A percentile compares a stretch with the other conserved stretches of the same genome.
phyloP scores from a whole-genome alignment of 257 asterid genomes.

The Forsythia viridissima region DNA sequence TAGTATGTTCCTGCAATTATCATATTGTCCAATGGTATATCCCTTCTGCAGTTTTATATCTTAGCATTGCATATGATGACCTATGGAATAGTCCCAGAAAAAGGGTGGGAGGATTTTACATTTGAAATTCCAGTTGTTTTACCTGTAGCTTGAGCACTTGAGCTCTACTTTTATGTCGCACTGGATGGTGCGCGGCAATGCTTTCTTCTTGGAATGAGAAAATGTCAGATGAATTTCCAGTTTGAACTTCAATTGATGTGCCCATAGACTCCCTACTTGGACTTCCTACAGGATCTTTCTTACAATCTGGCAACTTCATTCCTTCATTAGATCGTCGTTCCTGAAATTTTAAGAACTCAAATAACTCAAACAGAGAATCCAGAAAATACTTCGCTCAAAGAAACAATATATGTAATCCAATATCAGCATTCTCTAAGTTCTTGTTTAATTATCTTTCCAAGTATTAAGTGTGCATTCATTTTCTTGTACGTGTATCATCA shows the following conservation, averaged over 20 bases:
- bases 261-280: constrained; percentile 48
- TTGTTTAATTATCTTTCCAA: not conserved
- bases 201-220: constrained; percentile 40
- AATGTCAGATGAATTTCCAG: constrained; percentile 39
- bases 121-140: not conserved
- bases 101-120: not conserved
- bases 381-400: not conserved
- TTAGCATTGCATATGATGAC: not conserved
- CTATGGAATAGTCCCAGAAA: not conserved
- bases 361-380: not conserved
- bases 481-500: not conserved
- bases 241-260: constrained; percentile 60
- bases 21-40: not conserved
- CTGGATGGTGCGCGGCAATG: constrained; percentile 13
- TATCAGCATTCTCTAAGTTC: not conserved
- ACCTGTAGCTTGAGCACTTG: constrained; percentile 57
- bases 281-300: constrained; percentile 21
- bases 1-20: not conserved
- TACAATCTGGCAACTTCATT: constrained; percentile 5
- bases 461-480: not conserved
- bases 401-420: not conserved
- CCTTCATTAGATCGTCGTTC: constrained; percentile 30
- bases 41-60: not conserved
- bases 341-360: constrained; percentile 27
- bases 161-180: constrained; percentile 31